These are phyloP conservation scores for Annulohypoxylon nitens DNA, from an alignment of 495 filamentous ascomycete species.

Conservation along the genomic window DNA sequence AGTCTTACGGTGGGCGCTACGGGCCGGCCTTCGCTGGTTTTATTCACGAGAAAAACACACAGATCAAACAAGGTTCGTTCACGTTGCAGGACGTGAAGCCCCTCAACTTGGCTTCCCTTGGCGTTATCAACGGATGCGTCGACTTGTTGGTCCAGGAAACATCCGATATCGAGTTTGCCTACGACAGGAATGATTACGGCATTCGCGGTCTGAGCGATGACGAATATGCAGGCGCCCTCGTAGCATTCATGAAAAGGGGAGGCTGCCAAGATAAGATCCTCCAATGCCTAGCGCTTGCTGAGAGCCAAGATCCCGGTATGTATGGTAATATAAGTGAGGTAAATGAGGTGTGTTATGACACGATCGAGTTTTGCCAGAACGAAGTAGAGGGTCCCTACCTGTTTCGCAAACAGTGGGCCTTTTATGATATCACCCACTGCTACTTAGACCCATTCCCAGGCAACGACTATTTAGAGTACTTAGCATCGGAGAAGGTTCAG, in stretches of 20 bases:
- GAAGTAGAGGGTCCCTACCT: constrained; percentile 61
- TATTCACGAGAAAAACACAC: constrained; percentile 70
- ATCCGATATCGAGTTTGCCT: constrained; percentile 72
- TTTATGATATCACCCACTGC: constrained; percentile 70
- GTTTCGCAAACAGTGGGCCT: constrained; percentile 46
- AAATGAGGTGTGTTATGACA: constrained; percentile 51
- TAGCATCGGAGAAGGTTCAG: constrained; percentile 70
- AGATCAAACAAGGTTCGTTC: constrained; percentile 59
- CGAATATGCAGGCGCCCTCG: constrained; percentile 50
- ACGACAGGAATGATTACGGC: constrained; percentile 78
- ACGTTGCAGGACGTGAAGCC: constrained; percentile 57
- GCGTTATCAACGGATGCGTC: constrained; percentile 79
- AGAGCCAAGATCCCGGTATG: constrained; percentile 52
- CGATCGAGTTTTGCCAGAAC: constrained; percentile 56
- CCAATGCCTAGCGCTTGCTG: constrained; percentile 51
- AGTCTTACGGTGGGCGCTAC: constrained; percentile 72
- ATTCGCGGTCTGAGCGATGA: constrained; percentile 68
- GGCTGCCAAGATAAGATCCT: constrained; percentile 63
- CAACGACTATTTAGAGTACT: constrained; percentile 68
- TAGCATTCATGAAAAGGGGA: constrained; percentile 52
- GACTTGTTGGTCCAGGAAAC: constrained; percentile 75
- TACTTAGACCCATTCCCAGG: constrained; percentile 73
- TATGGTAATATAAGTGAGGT: constrained; percentile 61
- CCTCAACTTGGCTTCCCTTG: constrained; percentile 67
- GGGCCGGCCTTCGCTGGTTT: constrained; percentile 66